Conservation (phyloP, 805 yeast species). For the Saccharomycopsis capsularis region DNA sequence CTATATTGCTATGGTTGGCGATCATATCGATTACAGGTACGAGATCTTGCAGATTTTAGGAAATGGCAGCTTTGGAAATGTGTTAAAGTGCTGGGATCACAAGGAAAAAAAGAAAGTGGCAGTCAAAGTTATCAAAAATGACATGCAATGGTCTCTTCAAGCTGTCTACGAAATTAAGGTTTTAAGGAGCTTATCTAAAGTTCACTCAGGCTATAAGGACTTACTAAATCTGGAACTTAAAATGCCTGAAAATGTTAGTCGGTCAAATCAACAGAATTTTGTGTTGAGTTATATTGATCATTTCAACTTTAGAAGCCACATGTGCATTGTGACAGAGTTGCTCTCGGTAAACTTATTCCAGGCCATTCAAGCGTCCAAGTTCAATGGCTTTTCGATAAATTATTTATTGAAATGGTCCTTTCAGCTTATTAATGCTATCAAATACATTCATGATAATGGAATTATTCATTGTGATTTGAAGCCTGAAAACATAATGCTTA, state of each 20-base stretch:
- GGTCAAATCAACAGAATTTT: slow-evolving; percentile 25
- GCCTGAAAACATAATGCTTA: slow-evolving; percentile 73
- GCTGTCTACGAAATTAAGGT: slow-evolving; percentile 71
- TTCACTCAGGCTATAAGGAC: neutral
- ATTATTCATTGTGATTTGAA: slow-evolving; percentile 82
- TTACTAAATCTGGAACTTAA: neutral
- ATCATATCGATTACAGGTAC: slow-evolving; percentile 72
- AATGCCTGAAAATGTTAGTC: slow-evolving; percentile 21
- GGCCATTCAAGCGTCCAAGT: slow-evolving; percentile 41
- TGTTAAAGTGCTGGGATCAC: slow-evolving; percentile 62
- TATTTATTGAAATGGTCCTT: slow-evolving; percentile 40
- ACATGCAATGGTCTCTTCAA: slow-evolving; percentile 67
- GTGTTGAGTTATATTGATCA: slow-evolving; percentile 57
- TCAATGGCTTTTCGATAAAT: slow-evolving; percentile 40
- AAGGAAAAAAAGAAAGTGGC: slow-evolving; percentile 55
- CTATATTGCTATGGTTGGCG: slow-evolving; percentile 47
- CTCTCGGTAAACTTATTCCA: slow-evolving; percentile 63
- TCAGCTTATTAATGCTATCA: slow-evolving; percentile 54
- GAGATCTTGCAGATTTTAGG: slow-evolving; percentile 57
- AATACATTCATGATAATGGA: slow-evolving; percentile 46
- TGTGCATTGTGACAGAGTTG: slow-evolving; percentile 73
- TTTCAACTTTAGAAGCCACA: slow-evolving; percentile 73
- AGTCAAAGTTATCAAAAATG: slow-evolving; percentile 67
- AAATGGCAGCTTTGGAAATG: slow-evolving; percentile 71
- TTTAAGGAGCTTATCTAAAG: slow-evolving; percentile 40